Evolutionary conservation across 164 flowering plant species (phyloP).

Genomic region (Cinnamomum micranthum): DNA sequence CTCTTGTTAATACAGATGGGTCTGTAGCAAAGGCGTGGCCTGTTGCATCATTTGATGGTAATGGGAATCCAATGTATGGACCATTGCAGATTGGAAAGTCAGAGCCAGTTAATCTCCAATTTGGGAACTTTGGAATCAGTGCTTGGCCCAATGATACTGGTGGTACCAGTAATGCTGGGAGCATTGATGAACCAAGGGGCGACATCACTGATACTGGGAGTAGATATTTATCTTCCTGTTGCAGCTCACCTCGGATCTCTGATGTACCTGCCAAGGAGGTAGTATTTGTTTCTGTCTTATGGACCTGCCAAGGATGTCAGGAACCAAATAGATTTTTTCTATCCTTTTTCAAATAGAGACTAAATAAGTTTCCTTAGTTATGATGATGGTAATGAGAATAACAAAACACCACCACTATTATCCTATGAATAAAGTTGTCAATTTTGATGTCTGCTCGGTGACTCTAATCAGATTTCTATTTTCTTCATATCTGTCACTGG

Average conservation of each 20-base stretch:
- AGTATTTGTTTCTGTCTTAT: constrained; percentile 7
- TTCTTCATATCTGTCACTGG: no score
- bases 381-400: no score
- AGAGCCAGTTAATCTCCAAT: constrained; percentile 81
- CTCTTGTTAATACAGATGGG: constrained; percentile 77
- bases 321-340: no score
- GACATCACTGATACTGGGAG: constrained; percentile 77
- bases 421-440: no score
- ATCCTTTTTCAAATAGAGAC: no score
- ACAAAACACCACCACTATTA: no score
- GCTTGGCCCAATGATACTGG: constrained; percentile 77
- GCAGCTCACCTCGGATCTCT: constrained; percentile 83
- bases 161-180: constrained; percentile 77
- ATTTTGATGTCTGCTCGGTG: no score
- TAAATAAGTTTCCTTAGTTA: no score
- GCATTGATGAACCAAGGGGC: constrained; percentile 63
- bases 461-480: no score
- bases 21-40: constrained; percentile 94
- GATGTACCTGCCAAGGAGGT: constrained; percentile 86
- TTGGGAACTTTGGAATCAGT: constrained; percentile 81
- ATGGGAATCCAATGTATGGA: constrained; percentile 62
- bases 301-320: not conserved
- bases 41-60: constrained; percentile 43
- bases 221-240: constrained; percentile 70
- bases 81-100: constrained; percentile 65